These are phyloP conservation scores for Venustampulla echinocandica DNA, from an alignment of 495 filamentous ascomycete genomes.

Conservation along the genomic window DNA sequence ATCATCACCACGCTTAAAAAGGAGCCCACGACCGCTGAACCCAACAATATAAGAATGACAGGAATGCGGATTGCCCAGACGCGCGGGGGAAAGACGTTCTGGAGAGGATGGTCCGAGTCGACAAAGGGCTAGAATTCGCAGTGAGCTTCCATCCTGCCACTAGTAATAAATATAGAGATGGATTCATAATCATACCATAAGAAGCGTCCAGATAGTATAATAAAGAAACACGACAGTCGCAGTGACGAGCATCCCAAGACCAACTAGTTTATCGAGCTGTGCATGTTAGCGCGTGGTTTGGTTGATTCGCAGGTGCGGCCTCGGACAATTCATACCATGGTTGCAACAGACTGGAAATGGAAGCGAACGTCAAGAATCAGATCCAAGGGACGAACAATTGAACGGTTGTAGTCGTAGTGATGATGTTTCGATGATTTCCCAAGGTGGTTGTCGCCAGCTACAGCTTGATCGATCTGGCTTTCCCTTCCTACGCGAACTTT, in stretches of 20 bases:
- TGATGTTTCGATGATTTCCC: constrained; percentile 1
- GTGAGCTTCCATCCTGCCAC: constrained; percentile 4
- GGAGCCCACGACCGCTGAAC: constrained; percentile 86
- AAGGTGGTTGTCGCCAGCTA: neutral
- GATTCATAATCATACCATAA: constrained; percentile 59
- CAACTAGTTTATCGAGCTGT: constrained; percentile 91
- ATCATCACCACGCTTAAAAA: constrained; percentile 99
- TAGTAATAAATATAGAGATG: neutral
- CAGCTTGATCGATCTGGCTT: constrained; percentile 1
- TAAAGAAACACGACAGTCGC: constrained; percentile 95
- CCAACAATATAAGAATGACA: constrained; percentile 88
- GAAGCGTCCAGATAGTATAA: constrained; percentile 95
- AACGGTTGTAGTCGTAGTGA: neutral
- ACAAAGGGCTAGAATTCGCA: constrained; percentile 72
- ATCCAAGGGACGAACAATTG: neutral
- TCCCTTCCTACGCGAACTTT: neutral
- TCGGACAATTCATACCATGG: constrained; percentile 15
- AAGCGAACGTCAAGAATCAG: constrained; percentile 2
- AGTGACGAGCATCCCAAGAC: constrained; percentile 94
- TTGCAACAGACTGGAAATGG: constrained; percentile 13
- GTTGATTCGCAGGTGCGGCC: neutral
- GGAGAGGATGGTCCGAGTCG: constrained; percentile 84
- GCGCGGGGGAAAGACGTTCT: constrained; percentile 90
- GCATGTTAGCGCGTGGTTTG: constrained; percentile 9
- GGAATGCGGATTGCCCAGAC: constrained; percentile 99